Evolutionary conservation across 2,329 filamentous ascomycete species (phyloP), one percentile per base, ranked within the genome.

Genomic region (Diaporthe citri): DNA sequence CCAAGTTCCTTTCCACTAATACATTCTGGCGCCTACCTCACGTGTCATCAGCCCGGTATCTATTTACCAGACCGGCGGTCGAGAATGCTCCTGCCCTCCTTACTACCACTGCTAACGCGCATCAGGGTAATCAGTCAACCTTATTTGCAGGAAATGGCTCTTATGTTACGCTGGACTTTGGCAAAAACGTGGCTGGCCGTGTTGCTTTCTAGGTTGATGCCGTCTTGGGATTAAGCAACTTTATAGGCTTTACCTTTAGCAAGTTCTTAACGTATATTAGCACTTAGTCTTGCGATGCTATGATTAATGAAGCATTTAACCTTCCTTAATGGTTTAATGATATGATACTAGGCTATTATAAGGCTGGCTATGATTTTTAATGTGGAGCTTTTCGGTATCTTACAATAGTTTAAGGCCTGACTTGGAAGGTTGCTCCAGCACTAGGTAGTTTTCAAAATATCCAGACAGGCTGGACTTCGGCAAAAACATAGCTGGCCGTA

Each of bases 311-410:
- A 8, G 72, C 41, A 3, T 43, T 74, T 20, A 64, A 74, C 41
- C 36, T 56, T 1, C 72, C 72, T 22, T 34, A 70, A 8, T 74
- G 62, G 62, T 48, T 48, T 17, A 66, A 70, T n/a, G 62, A 57
- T 28, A 66, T 43, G 7, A 66, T 34, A 17, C 72, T 64, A 9
- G 74, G 74, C 12, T 39, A 55, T 3, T 75, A 75, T 51, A 67
- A 70, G 12, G 66, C 60, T 17, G 60, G 25, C 4, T 43, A 28
- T 8, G 69, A 75, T 25, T 75, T 88, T 86, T 0, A 84, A 39
- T 81, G 87, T 36, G 86, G 87, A 36, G 86, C 78, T 0, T 88
- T 88, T 71, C 80, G 86, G 48, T 88, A 88, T 70, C 79, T 88
- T 77, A 87, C 82, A 1, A 43, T 60, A 31, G 74, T 75, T 51